Conservation (phyloP, 768 basidiomycete genomes). For the Suillus bovinus region DNA sequence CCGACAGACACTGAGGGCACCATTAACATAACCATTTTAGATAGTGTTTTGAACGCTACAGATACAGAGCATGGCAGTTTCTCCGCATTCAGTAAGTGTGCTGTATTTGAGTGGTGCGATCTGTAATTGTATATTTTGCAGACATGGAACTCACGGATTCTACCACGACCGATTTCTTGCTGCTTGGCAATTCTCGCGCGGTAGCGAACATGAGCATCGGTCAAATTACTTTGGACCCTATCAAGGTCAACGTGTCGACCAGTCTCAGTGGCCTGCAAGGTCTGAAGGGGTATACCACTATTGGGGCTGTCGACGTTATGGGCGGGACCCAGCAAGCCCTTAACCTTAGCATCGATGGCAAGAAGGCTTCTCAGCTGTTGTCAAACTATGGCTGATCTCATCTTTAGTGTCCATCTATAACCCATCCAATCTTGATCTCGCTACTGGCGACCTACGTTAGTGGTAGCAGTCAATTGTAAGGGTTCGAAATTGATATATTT, state of each 20-base stretch:
- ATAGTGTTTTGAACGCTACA: slow-evolving; percentile 53
- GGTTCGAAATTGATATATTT: neutral
- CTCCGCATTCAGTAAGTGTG: slow-evolving; percentile 55
- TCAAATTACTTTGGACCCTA: slow-evolving; percentile 66
- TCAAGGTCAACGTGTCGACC: slow-evolving; percentile 70
- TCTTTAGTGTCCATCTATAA: slow-evolving; percentile 59
- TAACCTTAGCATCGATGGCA: slow-evolving; percentile 58
- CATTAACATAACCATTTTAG: slow-evolving; percentile 61
- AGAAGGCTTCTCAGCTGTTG: slow-evolving; percentile 8
- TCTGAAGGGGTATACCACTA: slow-evolving; percentile 53
- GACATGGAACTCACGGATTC: slow-evolving; percentile 58
- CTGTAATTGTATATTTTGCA: slow-evolving; percentile 23
- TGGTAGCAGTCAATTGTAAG: slow-evolving; percentile 10
- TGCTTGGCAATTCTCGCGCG: slow-evolving; percentile 60
- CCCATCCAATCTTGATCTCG: slow-evolving; percentile 64
- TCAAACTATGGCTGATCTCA: slow-evolving; percentile 2
- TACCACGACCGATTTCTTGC: slow-evolving; percentile 48
- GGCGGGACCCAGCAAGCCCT: slow-evolving; percentile 64
- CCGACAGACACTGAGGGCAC: slow-evolving; percentile 57
- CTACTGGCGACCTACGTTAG: slow-evolving; percentile 64
- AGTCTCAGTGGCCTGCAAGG: slow-evolving; percentile 61
- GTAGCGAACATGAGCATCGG: slow-evolving; percentile 64
- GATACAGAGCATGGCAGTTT: slow-evolving; percentile 50
- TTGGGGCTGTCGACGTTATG: slow-evolving; percentile 61
- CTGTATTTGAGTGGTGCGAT: neutral